A percentile compares a stretch with the other conserved stretches of the same genome.
Conservation (phyloP, 2,329 filamentous ascomycete genomes). For the Raffaelea ambrosiae region DNA sequence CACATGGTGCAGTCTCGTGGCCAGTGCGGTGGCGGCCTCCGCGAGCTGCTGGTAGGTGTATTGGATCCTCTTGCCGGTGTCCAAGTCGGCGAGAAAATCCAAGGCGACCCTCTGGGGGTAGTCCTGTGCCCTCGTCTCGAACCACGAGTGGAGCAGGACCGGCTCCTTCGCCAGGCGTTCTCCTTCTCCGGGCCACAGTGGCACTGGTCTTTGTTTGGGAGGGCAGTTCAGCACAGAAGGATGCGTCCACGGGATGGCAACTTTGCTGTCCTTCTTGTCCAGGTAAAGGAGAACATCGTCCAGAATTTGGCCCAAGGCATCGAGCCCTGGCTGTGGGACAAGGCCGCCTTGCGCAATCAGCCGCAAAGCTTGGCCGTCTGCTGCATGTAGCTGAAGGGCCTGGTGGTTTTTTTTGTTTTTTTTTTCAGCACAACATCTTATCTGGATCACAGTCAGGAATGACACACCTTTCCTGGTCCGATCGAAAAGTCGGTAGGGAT, state of each 20-base stretch:
- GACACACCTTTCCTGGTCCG: constrained; percentile 3
- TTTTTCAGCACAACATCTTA: too few species aligned
- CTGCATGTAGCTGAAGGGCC: neutral
- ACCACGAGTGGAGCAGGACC: neutral
- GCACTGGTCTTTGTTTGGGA: neutral
- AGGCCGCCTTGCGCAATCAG: neutral
- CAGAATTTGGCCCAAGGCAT: neutral
- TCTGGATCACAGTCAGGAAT: too few species aligned
- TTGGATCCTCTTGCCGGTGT: neutral
- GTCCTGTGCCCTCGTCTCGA: neutral
- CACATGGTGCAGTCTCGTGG: neutral
- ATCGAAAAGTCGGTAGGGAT: constrained; percentile 9
- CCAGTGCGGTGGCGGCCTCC: neutral
- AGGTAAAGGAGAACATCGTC: neutral
- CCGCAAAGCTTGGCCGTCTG: neutral
- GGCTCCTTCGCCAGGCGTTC: neutral
- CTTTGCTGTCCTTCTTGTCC: neutral
- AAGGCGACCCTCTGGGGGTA: neutral
- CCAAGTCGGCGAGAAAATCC: neutral
- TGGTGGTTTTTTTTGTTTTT: neutral
- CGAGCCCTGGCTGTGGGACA: neutral
- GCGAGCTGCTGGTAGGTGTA: constrained; percentile 1
- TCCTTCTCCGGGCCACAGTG: neutral
- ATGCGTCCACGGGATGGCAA: constrained; percentile 1
- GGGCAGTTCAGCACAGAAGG: constrained; percentile 8